These are phyloP conservation scores for Pleurostoma richardsiae DNA, from an alignment of 2,329 filamentous ascomycete genomes.

Conservation along the genomic window DNA sequence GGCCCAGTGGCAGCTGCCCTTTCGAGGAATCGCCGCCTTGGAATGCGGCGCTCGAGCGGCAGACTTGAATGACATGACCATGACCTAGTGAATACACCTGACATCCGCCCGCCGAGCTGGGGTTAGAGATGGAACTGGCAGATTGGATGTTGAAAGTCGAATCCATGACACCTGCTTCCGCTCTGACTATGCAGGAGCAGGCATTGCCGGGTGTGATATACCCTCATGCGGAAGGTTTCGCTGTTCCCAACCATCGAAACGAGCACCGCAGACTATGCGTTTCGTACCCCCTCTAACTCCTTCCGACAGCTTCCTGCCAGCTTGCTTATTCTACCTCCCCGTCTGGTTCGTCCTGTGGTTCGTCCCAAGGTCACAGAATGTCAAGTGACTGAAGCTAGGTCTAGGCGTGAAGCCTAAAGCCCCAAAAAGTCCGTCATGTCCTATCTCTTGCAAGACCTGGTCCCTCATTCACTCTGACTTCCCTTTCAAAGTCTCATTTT, in stretches of 20 bases:
- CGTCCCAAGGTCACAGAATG: constrained; percentile 1
- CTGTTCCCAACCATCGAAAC: constrained; percentile 10
- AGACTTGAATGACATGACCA: constrained; percentile 16
- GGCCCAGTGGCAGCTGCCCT: neutral
- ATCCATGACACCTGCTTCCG: constrained; percentile 11
- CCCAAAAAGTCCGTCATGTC: constrained; percentile 12
- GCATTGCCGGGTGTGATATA: constrained; percentile 18
- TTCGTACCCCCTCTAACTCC: constrained; percentile 14
- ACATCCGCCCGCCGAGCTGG: constrained; percentile 3
- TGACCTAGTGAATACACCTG: constrained; percentile 14
- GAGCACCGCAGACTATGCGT: constrained; percentile 7
- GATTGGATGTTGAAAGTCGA: neutral
- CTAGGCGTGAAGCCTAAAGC: constrained; percentile 2
- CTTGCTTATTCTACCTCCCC: neutral
- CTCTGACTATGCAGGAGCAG: constrained; percentile 18
- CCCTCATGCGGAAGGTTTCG: constrained; percentile 21
- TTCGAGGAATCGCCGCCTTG: neutral
- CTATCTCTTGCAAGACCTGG: neutral
- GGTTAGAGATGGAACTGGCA: neutral
- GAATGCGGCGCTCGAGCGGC: neutral
- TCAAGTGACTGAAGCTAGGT: constrained; percentile 18
- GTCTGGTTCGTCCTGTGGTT: constrained; percentile 2
- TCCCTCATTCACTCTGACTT: constrained; percentile 7
- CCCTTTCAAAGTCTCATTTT: neutral
- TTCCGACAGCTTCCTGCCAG: constrained; percentile 15